Conservation (phyloP, 495 filamentous ascomycete species). For the Podospora didyma region DNA sequence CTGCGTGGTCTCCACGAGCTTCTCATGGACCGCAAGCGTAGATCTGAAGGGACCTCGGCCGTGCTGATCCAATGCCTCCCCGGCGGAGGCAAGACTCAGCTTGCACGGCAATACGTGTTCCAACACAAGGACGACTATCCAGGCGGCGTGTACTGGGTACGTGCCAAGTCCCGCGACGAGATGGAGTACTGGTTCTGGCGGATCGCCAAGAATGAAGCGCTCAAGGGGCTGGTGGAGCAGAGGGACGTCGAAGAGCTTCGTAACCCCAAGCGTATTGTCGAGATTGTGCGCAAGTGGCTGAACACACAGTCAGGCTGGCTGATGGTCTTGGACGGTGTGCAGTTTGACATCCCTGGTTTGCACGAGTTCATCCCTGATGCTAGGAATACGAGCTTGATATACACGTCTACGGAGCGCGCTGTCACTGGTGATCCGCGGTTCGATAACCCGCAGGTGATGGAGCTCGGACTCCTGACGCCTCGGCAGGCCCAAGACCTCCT, state of each 20-base stretch:
- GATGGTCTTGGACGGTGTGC: slow-evolving; percentile 70
- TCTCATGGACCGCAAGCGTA: slow-evolving; percentile 59
- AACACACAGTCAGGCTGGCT: slow-evolving; percentile 68
- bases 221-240: slow-evolving; percentile 41
- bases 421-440: slow-evolving; percentile 64
- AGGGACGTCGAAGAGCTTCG: slow-evolving; percentile 33
- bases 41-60: slow-evolving; percentile 59
- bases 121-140: slow-evolving; percentile 60
- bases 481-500: slow-evolving; percentile 44
- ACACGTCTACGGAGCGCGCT: slow-evolving; percentile 67
- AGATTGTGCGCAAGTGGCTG: slow-evolving; percentile 65
- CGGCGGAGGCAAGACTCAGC: slow-evolving; percentile 77
- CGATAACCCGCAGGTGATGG: slow-evolving; percentile 70
- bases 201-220: slow-evolving; percentile 62
- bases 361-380: slow-evolving; percentile 67
- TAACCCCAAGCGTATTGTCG: slow-evolving; percentile 53
- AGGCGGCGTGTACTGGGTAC: slow-evolving; percentile 79
- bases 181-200: slow-evolving; percentile 68
- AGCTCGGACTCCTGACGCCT: slow-evolving; percentile 52
- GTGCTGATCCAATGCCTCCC: slow-evolving; percentile 70
- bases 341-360: slow-evolving; percentile 61
- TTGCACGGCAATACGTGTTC: slow-evolving; percentile 80
- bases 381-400: slow-evolving; percentile 66
- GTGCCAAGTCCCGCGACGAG: slow-evolving; percentile 61
- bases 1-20: slow-evolving; percentile 63